Base-by-base conservation (phyloP, 306 rosid species). In the Myrica gale region DNA sequence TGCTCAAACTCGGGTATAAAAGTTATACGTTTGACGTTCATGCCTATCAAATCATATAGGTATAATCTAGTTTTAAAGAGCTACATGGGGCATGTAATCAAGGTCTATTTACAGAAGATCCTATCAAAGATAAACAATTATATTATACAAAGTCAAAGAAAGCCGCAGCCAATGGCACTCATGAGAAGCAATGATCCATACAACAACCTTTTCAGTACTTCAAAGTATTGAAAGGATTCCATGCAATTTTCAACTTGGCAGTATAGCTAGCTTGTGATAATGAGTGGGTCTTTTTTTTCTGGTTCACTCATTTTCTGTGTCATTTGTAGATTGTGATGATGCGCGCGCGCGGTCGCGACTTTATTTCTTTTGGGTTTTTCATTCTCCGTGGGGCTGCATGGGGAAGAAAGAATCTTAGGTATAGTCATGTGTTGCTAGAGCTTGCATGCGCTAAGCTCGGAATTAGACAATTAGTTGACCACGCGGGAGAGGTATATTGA, bases 81-180 rank as follows among this genome's bases (percentile, higher is more conserved):
- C 47, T 52, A 71, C 71, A 55, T 82, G 77, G 81, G 79, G 77
- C 74, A 67, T 69, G 79, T 75, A 81, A 84, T 82, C 74, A 81
- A 78, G 82, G 85, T 82, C 52, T 77, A 60, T 60, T 69, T 79
- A 75, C 41, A 41, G 84, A 71, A 84, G 87, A 80, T 87, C 79
- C 84, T 75, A 80, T 74, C 62, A 53, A 76, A 82, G 52, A 75
- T 57, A 78, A 69, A 76, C 63, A 80, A 65, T 48, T 75, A 72
- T 26, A 26, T 26, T 26, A 26, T 75, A 73, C 44, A 76, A 76
- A 80, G 87, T 71, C 81, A 83, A 85, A 85, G 84, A 83, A 83
- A 78, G 84, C 82, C 84, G 81, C 89, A 76, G 82, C 82, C 76
- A 84, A 82, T 74, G 73, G 77, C 84, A 87, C 83, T 84, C 81